Conservation (phyloP, 1,284 basidiomycete genomes). For the Boletus smithii region DNA sequence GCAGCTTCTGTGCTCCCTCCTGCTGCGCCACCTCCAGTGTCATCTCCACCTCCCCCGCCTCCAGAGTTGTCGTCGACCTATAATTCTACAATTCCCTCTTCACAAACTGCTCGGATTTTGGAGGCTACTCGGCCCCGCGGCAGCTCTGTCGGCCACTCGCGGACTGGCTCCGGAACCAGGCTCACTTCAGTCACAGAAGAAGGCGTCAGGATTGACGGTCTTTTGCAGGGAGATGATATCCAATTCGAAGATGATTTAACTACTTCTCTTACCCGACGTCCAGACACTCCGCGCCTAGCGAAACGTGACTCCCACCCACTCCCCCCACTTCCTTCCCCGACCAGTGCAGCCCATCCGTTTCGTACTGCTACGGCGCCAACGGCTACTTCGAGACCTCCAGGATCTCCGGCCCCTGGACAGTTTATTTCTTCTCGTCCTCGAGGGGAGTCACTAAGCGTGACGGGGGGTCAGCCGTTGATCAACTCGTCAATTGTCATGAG, state of each 20-base stretch:
- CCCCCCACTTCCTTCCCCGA: slow-evolving; percentile 60
- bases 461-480: slow-evolving; percentile 43
- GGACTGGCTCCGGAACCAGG: slow-evolving; percentile 54
- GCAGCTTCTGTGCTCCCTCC: slow-evolving; percentile 62
- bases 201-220: slow-evolving; percentile 38
- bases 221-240: slow-evolving; percentile 24
- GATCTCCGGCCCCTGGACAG: slow-evolving; percentile 43
- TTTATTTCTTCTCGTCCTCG: slow-evolving; percentile 48
- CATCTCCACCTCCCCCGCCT: slow-evolving; percentile 63
- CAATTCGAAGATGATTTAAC: slow-evolving; percentile 33
- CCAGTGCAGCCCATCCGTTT: slow-evolving; percentile 26
- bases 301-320: slow-evolving; percentile 60
- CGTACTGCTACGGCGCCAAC: slow-evolving; percentile 32
- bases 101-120: slow-evolving; percentile 32
- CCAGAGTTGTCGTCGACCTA: slow-evolving; percentile 32
- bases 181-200: slow-evolving; percentile 65
- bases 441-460: slow-evolving; percentile 31
- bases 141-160: slow-evolving; percentile 49
- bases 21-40: slow-evolving; percentile 59
- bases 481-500: slow-evolving; percentile 59
- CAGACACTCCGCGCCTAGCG: slow-evolving; percentile 38
- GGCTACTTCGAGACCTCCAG: slow-evolving; percentile 37
- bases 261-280: slow-evolving; percentile 27
- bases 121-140: slow-evolving; percentile 45
- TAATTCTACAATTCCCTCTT: slow-evolving; percentile 26